Evolutionary conservation across 345 rosid genomes (phyloP).

Genomic region (Linum usitatissimum): DNA sequence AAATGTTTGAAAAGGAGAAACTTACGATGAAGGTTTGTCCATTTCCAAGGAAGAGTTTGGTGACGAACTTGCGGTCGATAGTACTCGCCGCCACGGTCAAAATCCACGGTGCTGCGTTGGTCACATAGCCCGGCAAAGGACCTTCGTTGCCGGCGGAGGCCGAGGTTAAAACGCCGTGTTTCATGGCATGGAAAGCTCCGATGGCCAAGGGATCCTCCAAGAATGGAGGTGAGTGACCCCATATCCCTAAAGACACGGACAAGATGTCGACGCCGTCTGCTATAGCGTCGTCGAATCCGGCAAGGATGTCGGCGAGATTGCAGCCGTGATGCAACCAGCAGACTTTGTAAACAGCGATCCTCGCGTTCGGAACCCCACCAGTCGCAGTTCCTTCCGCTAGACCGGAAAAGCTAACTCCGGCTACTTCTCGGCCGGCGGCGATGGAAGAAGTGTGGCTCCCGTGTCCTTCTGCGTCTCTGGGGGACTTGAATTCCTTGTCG

Average conservation of each 20-base stretch:
- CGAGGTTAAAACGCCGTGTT: constrained; percentile 7
- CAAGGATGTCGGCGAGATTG: background rate
- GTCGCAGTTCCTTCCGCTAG: constrained; percentile 5
- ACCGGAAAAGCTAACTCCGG: constrained; percentile 3
- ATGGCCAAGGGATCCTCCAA: constrained; percentile 2
- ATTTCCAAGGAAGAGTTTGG: constrained; percentile 23
- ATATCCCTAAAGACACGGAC: constrained; percentile 3
- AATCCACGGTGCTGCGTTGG: constrained; percentile 2
- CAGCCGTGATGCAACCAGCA: constrained; percentile 4
- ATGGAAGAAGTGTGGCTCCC: constrained; percentile 6
- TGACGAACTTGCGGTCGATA: constrained; percentile 4
- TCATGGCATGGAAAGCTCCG: constrained; percentile 9
- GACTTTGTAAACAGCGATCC: constrained; percentile 5
- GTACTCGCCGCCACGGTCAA: constrained; percentile 10
- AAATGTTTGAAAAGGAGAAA: no score
- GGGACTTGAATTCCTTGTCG: background rate
- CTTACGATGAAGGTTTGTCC: constrained; percentile 23
- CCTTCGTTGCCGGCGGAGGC: constrained; percentile 3
- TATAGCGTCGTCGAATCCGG: constrained; percentile 8
- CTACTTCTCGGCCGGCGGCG: background rate
- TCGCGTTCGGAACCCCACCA: background rate
- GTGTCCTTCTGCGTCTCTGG: constrained; percentile 3
- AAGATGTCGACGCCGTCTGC: constrained; percentile 4
- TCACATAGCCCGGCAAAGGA: background rate
- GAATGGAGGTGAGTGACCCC: background rate